Evolutionary conservation across 1,284 basidiomycete genomes (phyloP).

Genomic region (Ustilago sp.): DNA sequence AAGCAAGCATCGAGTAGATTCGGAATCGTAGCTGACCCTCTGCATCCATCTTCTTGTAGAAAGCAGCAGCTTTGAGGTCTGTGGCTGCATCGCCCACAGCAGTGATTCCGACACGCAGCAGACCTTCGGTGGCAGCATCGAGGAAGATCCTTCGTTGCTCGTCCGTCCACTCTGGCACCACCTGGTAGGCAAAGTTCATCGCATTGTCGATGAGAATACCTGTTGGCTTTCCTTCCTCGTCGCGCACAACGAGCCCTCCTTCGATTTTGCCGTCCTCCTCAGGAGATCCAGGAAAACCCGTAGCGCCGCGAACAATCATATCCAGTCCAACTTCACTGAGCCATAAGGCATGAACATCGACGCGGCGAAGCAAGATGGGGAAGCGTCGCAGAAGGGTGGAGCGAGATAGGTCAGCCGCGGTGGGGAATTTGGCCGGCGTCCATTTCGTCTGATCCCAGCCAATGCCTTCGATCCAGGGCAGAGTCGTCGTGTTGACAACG

Average conservation of each 20-base stretch:
- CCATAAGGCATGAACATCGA: conserved; percentile 88
- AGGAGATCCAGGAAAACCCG: conserved; percentile 52
- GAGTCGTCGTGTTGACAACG: background rate
- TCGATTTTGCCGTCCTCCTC: conserved; percentile 72
- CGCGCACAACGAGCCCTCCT: conserved; percentile 82
- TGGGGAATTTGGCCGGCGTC: conserved; percentile 74
- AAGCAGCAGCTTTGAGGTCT: conserved; percentile 36
- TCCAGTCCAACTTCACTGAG: conserved; percentile 77
- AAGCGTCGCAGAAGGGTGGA: conserved; percentile 40
- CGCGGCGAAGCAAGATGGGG: conserved; percentile 22
- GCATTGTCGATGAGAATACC: conserved; percentile 73
- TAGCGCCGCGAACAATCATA: conserved; percentile 58
- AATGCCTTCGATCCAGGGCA: conserved; percentile 81
- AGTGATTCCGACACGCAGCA: conserved; percentile 78
- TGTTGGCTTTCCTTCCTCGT: conserved; percentile 77
- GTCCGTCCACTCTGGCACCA: conserved; percentile 54
- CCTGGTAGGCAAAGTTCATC: conserved; percentile 62
- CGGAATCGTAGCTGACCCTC: conserved; percentile 42
- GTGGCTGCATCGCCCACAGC: conserved; percentile 59
- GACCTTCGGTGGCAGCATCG: conserved; percentile 75
- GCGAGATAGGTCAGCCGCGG: conserved; percentile 75
- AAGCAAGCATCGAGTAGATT: conserved; percentile 57
- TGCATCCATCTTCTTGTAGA: conserved; percentile 44
- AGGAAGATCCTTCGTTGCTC: conserved; percentile 76
- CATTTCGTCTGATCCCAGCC: conserved; percentile 89